phyloP scores from a whole-genome alignment of 768 basidiomycete genomes.

The Candolleomyces efflorescens region DNA sequence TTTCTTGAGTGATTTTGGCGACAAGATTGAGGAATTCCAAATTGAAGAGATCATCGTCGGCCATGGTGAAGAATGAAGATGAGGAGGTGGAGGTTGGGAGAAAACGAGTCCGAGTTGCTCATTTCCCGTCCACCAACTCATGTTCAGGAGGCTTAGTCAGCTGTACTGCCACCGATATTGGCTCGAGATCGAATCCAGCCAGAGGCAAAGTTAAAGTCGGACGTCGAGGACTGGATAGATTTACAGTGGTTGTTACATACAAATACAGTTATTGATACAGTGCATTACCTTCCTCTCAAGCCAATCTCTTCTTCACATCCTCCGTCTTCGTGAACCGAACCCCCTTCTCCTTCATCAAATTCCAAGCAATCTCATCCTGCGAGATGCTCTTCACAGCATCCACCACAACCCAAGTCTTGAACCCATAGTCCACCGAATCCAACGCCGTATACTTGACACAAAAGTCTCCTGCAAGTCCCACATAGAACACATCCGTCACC shows the following conservation, averaged over 20 bases:
- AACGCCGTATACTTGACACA: conserved; percentile 63
- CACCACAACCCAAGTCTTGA: conserved; percentile 45
- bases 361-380: conserved; percentile 29
- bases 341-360: conserved; percentile 29
- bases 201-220: too few species aligned
- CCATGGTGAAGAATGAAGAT: conserved; percentile 70
- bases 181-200: too few species aligned
- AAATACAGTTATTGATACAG: too few species aligned
- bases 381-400: conserved; percentile 46
- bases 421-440: conserved; percentile 47
- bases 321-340: conserved; percentile 20
- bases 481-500: conserved; percentile 58
- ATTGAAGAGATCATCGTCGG: conserved; percentile 66
- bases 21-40: conserved; percentile 92
- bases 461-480: conserved; percentile 74
- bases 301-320: conserved; percentile 16
- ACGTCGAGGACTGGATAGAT: too few species aligned
- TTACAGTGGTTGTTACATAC: too few species aligned
- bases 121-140: not conserved
- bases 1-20: conserved; percentile 88
- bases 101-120: conserved; percentile 10
- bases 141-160: not conserved
- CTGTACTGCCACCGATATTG: not conserved
- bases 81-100: conserved; percentile 77
- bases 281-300: not conserved